phyloP scores from a whole-genome alignment of 257 asterid genomes.

The Forsythia suspensa region DNA sequence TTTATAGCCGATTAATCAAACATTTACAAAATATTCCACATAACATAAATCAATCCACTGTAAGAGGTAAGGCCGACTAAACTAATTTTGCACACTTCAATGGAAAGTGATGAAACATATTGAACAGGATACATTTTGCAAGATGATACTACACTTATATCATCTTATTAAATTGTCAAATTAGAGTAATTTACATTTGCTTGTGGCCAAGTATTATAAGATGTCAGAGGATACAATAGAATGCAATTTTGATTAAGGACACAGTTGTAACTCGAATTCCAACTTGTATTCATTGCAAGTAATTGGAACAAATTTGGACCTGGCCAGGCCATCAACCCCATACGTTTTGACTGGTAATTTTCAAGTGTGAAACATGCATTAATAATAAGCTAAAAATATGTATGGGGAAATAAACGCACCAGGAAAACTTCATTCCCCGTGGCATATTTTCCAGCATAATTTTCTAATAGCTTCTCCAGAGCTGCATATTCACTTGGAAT shows the following conservation, averaged over 20 bases:
- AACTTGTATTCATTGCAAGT: not conserved
- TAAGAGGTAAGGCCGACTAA: not conserved
- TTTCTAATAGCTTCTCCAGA: slow-evolving; percentile 67
- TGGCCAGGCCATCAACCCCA: not conserved
- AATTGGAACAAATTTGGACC: not conserved
- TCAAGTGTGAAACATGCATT: not conserved
- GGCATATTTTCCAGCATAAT: slow-evolving; percentile 69
- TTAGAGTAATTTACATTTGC: not conserved
- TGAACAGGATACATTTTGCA: not conserved
- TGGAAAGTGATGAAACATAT: not conserved
- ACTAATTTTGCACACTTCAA: not conserved
- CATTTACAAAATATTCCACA: not conserved
- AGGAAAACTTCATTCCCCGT: slow-evolving; percentile 66
- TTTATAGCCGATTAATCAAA: slow-evolving; percentile 7
- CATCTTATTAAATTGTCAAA: not conserved
- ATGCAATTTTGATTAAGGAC: not conserved
- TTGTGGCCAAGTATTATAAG: not conserved
- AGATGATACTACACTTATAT: not conserved
- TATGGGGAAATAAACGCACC: slow-evolving; percentile 44
- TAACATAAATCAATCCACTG: slow-evolving; percentile 3
- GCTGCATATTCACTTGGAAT: slow-evolving; percentile 47
- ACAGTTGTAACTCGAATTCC: not conserved
- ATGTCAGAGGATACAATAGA: not conserved
- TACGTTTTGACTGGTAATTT: not conserved
- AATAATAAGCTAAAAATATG: slow-evolving; percentile 3